Percentiles rank a stretch among this genome's conserved stretches.
These are phyloP conservation scores for Annulohypoxylon moriforme DNA, from an alignment of 495 filamentous ascomycete species.

Conservation along the genomic window DNA sequence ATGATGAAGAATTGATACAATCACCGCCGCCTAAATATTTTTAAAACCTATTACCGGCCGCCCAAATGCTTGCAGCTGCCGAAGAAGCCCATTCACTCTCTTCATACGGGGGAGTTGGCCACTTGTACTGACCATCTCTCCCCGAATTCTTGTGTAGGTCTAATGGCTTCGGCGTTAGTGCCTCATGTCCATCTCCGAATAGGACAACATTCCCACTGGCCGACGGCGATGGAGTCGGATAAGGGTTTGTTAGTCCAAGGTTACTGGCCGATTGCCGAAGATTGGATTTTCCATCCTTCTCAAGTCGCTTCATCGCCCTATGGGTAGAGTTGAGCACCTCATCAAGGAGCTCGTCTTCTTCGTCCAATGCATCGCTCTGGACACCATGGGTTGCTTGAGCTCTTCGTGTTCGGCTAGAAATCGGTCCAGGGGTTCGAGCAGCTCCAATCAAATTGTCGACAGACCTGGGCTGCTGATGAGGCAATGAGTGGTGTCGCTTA, in stretches of 20 bases:
- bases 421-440: slow-evolving; percentile 66
- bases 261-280: slow-evolving; percentile 68
- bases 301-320: slow-evolving; percentile 61
- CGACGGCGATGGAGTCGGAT: slow-evolving; percentile 91
- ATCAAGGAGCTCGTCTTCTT: slow-evolving; percentile 95
- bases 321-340: slow-evolving; percentile 71
- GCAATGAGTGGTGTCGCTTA: slow-evolving; percentile 80
- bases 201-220: slow-evolving; percentile 79
- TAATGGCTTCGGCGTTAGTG: slow-evolving; percentile 67
- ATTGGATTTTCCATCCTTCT: slow-evolving; percentile 61
- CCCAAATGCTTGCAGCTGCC: slow-evolving; percentile 79
- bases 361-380: slow-evolving; percentile 92
- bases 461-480: slow-evolving; percentile 72
- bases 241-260: slow-evolving; percentile 76
- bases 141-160: slow-evolving; percentile 62
- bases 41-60: slow-evolving; percentile 69
- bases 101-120: slow-evolving; percentile 94
- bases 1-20: slow-evolving; percentile 46
- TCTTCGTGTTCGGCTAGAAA: slow-evolving; percentile 85
- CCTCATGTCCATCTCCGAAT: slow-evolving; percentile 74
- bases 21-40: slow-evolving; percentile 35
- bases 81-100: slow-evolving; percentile 91
- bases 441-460: slow-evolving; percentile 70
- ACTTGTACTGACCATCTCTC: slow-evolving; percentile 69
- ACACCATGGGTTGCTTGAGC: slow-evolving; percentile 80